Base-by-base conservation (phyloP, 305 asterid species). In the Vinca major region DNA sequence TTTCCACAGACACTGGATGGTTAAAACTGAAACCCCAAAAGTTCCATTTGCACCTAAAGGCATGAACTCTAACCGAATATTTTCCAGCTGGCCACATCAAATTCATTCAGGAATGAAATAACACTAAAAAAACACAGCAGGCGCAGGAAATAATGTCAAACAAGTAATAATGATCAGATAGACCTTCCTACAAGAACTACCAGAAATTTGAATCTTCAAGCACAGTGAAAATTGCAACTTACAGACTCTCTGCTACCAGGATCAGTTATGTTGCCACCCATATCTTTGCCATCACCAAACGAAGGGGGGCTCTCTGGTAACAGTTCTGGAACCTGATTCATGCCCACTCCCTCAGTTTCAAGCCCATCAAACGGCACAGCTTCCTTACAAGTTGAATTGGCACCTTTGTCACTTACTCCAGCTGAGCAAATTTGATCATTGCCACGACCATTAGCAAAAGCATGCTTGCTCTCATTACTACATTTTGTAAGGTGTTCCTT, bases 241-340 rank as follows among this genome's bases (percentile, higher is more conserved):
- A 79, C 82, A 55, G 66, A 65, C 19, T 48, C 20, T 55, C 65
- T 67, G 70, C 79, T 62, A 21, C 55, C 79, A 14, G 63, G 57
- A 37, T 56, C 70, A 21, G 72, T 40, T 26, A 48, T 57, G 45
- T 52, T 75, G 71, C 62, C 62, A 71, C 63, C 76, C 10, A 69
- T 66, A 20, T 47, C 76, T 74, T 80, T 82, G 57, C 73, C 71
- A 65, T 71, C 75, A 68, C 75, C 74, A 70, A 74, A 69, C 53
- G 92, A 86, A 57, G 86, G 87, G 49, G 88, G 83, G 71, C 90
- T 82, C 40, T 80, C 86, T 4, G 89, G 88, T 16, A 86, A 81
- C 60, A 82, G 64, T 69, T 80, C 80, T 17, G 82, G 79, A 63
- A 71, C 81, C 54, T 77, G 85, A 70, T 83, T 84, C 74, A 78